Evolutionary conservation across 176 grass and related monocot genomes (phyloP).

Genomic region (Bothriochloa decipiens): DNA sequence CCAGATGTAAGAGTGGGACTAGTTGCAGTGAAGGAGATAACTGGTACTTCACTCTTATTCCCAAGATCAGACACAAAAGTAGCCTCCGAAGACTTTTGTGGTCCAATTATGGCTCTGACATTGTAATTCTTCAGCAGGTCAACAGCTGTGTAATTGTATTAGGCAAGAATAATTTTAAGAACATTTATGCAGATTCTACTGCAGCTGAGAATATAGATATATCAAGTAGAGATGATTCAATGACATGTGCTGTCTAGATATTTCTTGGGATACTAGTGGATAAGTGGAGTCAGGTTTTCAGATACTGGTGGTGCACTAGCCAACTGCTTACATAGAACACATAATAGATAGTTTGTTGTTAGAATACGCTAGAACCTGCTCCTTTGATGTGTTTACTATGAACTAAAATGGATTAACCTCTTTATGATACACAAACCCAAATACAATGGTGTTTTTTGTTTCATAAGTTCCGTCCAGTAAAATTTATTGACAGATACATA

Average conservation of each 20-base stretch:
- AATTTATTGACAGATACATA: neutral
- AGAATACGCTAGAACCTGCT: neutral
- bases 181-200: neutral
- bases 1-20: conserved; percentile 44
- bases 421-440: neutral
- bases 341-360: neutral
- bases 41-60: conserved; percentile 46
- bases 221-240: neutral
- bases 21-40: conserved; percentile 66
- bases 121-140: conserved; percentile 23
- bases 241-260: neutral
- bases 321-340: no score
- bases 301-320: neutral
- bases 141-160: neutral
- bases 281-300: neutral
- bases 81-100: conserved; percentile 32
- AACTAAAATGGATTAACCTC: no score
- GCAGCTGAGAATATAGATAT: neutral
- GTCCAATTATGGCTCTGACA: conserved; percentile 12
- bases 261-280: neutral
- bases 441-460: neutral
- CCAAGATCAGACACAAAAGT: conserved; percentile 60
- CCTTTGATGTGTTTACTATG: neutral
- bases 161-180: neutral
- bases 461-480: neutral